Conservation (phyloP, 2,329 filamentous ascomycete species). For the Pseudogymnoascus sp. region DNA sequence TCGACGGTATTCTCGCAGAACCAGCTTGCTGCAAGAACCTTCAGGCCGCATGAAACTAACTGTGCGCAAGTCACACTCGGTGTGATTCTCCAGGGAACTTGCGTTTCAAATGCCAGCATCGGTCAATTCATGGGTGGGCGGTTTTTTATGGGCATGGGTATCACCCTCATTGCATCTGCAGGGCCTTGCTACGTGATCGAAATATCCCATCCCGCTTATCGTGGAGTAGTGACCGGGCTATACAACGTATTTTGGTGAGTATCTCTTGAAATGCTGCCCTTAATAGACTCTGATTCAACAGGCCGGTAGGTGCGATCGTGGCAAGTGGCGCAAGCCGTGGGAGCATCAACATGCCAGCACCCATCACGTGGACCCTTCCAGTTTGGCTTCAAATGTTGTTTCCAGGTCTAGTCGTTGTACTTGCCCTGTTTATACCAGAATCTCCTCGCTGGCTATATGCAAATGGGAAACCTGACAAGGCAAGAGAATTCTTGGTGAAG, state of each 20-base stretch:
- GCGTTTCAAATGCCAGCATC: conserved; percentile 26
- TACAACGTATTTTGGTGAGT: conserved; percentile 26
- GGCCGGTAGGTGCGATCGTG: conserved; percentile 32
- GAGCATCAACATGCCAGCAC: conserved; percentile 28
- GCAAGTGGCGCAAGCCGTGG: conserved; percentile 29
- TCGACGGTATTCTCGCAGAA: neutral
- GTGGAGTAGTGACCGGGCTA: conserved; percentile 33
- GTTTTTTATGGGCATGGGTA: conserved; percentile 53
- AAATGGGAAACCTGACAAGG: conserved; percentile 33
- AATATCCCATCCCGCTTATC: conserved; percentile 39
- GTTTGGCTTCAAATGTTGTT: conserved; percentile 30
- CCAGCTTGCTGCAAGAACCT: conserved; percentile 35
- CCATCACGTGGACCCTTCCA: conserved; percentile 33
- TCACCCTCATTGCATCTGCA: conserved; percentile 39
- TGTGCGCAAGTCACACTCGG: conserved; percentile 27
- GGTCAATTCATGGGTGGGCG: conserved; percentile 46
- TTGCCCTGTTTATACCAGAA: conserved; percentile 25
- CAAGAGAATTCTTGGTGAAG: conserved; percentile 35
- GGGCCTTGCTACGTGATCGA: conserved; percentile 43
- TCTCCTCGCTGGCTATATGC: conserved; percentile 35
- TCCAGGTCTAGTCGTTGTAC: conserved; percentile 23
- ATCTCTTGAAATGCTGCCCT: neutral
- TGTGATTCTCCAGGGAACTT: conserved; percentile 40
- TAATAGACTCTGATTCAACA: conserved; percentile 29
- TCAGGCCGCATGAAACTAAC: conserved; percentile 35